phyloP scores from a whole-genome alignment of 2,329 filamentous ascomycete genomes.

The Botryotinia globosa region DNA sequence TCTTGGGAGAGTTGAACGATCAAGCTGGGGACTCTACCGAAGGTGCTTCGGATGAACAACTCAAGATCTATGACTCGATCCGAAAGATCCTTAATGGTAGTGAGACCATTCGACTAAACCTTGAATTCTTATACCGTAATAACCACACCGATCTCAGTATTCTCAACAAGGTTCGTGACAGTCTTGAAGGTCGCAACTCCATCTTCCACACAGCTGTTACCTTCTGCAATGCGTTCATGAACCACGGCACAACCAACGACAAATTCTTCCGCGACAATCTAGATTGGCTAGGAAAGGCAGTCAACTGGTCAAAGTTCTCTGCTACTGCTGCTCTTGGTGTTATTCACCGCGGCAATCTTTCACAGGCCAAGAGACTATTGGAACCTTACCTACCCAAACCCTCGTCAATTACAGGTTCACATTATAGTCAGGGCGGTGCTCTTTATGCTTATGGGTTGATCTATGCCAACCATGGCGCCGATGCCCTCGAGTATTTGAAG shows the following conservation, averaged over 20 bases:
- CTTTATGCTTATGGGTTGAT: constrained; percentile 94
- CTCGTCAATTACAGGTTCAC: constrained; percentile 74
- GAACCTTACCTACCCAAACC: constrained; percentile 89
- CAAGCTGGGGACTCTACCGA: constrained; percentile 36
- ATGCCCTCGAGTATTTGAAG: constrained; percentile 78
- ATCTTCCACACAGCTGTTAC: constrained; percentile 98
- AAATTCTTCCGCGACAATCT: constrained; percentile 98
- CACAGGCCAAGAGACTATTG: constrained; percentile 87
- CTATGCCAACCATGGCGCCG: constrained; percentile 94
- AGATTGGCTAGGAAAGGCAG: constrained; percentile 96
- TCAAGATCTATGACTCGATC: constrained; percentile 60
- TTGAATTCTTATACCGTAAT: constrained; percentile 95
- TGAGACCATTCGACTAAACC: constrained; percentile 89
- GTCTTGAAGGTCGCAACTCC: constrained; percentile 90
- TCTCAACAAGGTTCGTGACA: constrained; percentile 94
- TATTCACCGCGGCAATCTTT: constrained; percentile 92
- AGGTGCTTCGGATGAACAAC: constrained; percentile 49
- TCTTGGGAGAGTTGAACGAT: constrained; percentile 53
- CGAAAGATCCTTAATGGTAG: constrained; percentile 76
- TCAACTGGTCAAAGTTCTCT: constrained; percentile 99
- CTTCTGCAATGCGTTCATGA: constrained; percentile 98
- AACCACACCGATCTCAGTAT: constrained; percentile 91
- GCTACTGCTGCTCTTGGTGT: constrained; percentile 94
- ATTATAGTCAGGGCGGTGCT: constrained; percentile 94
- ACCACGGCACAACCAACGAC: constrained; percentile 95